Evolutionary conservation across 768 basidiomycete genomes (phyloP).

Genomic region (Tylopilus intermedius): DNA sequence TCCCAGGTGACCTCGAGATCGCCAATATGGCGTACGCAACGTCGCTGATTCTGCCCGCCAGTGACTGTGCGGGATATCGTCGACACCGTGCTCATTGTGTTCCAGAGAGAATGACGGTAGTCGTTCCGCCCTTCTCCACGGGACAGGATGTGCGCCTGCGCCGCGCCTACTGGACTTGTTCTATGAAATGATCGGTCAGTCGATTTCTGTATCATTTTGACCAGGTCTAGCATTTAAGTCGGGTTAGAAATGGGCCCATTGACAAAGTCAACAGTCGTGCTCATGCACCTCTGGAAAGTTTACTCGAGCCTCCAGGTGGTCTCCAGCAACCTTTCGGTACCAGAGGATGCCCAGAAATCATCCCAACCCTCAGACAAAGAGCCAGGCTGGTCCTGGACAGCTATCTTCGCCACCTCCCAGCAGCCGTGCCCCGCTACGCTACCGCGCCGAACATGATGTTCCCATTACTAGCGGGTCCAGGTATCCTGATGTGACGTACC

Average conservation of each 20-base stretch:
- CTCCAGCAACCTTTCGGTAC: slow-evolving; percentile 9
- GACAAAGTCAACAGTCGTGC: not conserved
- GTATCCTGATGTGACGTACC: slow-evolving; percentile 7
- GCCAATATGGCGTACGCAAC: not conserved
- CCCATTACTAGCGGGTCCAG: not conserved
- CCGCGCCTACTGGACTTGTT: not conserved
- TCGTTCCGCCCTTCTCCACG: slow-evolving; percentile 3
- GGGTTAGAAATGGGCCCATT: slow-evolving; percentile 12
- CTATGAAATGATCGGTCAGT: not conserved
- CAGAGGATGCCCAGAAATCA: slow-evolving; percentile 18
- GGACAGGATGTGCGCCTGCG: not conserved
- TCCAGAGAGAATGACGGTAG: slow-evolving; percentile 4
- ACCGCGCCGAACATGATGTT: not conserved
- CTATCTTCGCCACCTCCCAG: not conserved
- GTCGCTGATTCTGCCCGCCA: not conserved
- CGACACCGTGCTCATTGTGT: not conserved
- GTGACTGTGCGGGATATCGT: not conserved
- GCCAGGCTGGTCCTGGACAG: slow-evolving; percentile 22
- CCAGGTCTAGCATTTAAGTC: slow-evolving; percentile 12
- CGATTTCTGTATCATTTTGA: not conserved
- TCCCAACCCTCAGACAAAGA: slow-evolving; percentile 2
- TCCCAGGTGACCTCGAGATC: not conserved
- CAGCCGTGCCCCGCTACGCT: not conserved
- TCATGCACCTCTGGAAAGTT: not conserved
- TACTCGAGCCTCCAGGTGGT: slow-evolving; percentile 16